Conservation (phyloP, 495 filamentous ascomycete species). For the Geopyxis carbonaria region DNA sequence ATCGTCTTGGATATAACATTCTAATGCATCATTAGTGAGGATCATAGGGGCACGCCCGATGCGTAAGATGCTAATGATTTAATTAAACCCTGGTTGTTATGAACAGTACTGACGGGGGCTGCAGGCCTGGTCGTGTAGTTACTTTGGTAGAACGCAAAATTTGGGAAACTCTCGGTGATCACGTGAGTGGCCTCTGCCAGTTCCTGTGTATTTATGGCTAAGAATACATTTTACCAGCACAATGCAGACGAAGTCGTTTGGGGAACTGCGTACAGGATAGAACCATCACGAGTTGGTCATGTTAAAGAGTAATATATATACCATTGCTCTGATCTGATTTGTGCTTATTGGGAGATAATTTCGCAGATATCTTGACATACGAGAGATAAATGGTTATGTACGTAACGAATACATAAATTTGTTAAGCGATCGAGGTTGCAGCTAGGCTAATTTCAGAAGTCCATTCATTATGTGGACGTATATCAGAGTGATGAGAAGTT, state of each 20-base stretch:
- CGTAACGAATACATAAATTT: not conserved
- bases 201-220: too few relatives aligned
- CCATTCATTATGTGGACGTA: conserved; percentile 71
- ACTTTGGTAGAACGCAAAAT: conserved; percentile 70
- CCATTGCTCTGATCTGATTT: too few relatives aligned
- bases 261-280: conserved; percentile 88
- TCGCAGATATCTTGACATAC: conserved; percentile 63
- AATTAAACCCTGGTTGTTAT: too few relatives aligned
- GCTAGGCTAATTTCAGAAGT: conserved; percentile 24
- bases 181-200: conserved; percentile 25
- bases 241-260: conserved; percentile 51
- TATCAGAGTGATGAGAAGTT: conserved; percentile 33
- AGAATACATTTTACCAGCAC: conserved; percentile 26
- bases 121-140: conserved; percentile 67
- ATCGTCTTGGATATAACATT: too few relatives aligned
- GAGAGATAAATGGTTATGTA: conserved; percentile 85
- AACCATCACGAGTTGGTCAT: conserved; percentile 49
- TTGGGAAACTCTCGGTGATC: conserved; percentile 66
- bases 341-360: not conserved
- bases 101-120: not conserved
- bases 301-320: conserved; percentile 45
- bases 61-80: conserved; percentile 24
- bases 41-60: conserved; percentile 83
- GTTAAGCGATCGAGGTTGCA: not conserved
- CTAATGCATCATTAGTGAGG: conserved; percentile 41